These are phyloP conservation scores for Metschnikowia kunwiensis DNA, from an alignment of 805 yeast species.

Conservation along the genomic window DNA sequence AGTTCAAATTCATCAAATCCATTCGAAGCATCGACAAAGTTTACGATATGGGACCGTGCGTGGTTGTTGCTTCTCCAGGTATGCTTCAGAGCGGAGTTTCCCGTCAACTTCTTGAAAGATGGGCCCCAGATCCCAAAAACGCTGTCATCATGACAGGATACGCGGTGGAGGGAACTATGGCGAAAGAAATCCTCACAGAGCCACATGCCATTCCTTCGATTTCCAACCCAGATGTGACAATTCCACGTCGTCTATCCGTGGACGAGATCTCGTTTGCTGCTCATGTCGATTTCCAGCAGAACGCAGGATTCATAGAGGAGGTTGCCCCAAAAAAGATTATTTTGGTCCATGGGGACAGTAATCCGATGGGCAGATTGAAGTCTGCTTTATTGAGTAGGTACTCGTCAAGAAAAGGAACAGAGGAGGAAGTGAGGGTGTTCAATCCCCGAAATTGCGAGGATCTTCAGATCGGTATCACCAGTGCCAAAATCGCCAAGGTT, in stretches of 20 bases:
- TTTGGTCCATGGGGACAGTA: conserved; percentile 94
- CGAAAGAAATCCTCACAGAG: conserved; percentile 81
- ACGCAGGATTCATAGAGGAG: conserved; percentile 83
- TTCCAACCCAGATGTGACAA: conserved; percentile 72
- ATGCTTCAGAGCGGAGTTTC: conserved; percentile 97
- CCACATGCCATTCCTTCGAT: conserved; percentile 88
- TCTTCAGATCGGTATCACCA: conserved; percentile 71
- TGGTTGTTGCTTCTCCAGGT: conserved; percentile 95
- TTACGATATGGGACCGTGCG: conserved; percentile 94
- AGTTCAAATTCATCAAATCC: conserved; percentile 79
- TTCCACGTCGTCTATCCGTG: conserved; percentile 82
- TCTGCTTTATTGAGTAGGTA: conserved; percentile 89
- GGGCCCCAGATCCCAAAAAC: conserved; percentile 97
- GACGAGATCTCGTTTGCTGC: conserved; percentile 99
- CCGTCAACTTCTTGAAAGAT: conserved; percentile 82
- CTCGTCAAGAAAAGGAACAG: conserved; percentile 75
- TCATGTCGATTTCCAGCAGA: conserved; percentile 95
- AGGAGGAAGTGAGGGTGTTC: conserved; percentile 83
- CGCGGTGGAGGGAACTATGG: conserved; percentile 98
- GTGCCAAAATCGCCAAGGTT: conserved; percentile 77
- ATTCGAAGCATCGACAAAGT: conserved; percentile 76
- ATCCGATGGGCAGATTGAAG: conserved; percentile 97
- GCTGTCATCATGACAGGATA: conserved; percentile 90
- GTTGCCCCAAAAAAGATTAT: conserved; percentile 84
- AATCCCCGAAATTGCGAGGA: conserved; percentile 91